Evolutionary conservation across 495 filamentous ascomycete genomes (phyloP), one percentile per base, ranked within the genome.

Genomic region (Penicillium soppii): DNA sequence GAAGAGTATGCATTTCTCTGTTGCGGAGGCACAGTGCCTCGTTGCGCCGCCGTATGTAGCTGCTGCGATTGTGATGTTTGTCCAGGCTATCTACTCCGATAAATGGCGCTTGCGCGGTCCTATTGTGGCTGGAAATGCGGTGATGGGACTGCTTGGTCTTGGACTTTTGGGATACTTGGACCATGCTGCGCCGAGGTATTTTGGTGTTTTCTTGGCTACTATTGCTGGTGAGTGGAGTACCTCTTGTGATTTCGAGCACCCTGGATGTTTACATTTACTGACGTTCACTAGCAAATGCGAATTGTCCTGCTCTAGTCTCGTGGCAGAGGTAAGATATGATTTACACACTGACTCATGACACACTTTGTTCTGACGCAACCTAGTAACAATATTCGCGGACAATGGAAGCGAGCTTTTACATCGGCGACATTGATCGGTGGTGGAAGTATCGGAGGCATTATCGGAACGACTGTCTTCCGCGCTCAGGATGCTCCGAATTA

Each of bases 1-100:
- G 52, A 71, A 69, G 41, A 83, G 83, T 1, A 80, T 88, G 68
- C 79, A 79, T 0, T 88, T 86, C 50, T 77, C 75, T 54, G 61
- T 78, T 12, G 78, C 62, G 5, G 61, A 63, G 30, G 52, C 81
- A 0, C 80, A 84, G 62, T 83, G 80, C 63, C 72, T 86, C 0
- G 68, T 77, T 43, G 79, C 79, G 0, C 81, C 82, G 13, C 81
- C 79, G 3, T 83, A 82, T 62, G 78, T 61, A n/a, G 62, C 76
- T 17, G 78, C 78, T 22, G 75, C 10, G 16, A 65, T 83, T 43
- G 62, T 80, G 53, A 81, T 81, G 73, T 77, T 57, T 44, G 40
- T 30, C 8, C 65, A 45, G 32, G 49, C 40, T 15, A 5, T 44
- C 20, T 35, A 25, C 25, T 15, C 37, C 0, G 81, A 85, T 64